phyloP scores from a whole-genome alignment of 1,284 basidiomycete species.

The Xerocomus nothofagi region DNA sequence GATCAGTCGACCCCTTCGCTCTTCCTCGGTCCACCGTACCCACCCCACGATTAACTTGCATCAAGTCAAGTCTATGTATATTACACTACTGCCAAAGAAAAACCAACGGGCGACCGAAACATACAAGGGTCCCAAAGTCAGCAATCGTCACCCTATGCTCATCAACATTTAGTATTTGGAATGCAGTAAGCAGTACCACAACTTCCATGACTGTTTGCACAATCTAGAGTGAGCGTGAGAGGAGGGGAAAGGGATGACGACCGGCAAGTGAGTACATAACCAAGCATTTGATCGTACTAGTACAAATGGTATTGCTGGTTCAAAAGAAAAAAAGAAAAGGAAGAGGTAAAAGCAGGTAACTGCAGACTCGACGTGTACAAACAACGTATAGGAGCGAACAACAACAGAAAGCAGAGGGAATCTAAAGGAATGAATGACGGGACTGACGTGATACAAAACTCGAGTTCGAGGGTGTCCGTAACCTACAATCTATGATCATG shows the following conservation, averaged over 20 bases:
- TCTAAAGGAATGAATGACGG: constrained; percentile 20
- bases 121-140: not conserved
- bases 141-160: not conserved
- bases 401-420: constrained; percentile 15
- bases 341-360: not conserved
- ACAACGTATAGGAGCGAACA: constrained; percentile 11
- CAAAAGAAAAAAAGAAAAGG: not conserved
- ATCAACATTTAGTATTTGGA: not conserved
- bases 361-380: constrained; percentile 4
- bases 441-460: constrained; percentile 17
- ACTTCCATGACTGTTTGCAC: not conserved
- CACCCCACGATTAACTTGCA: too few relatives aligned
- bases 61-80: not conserved
- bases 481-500: not conserved
- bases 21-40: too few relatives aligned
- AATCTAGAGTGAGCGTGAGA: not conserved
- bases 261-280: constrained; percentile 22
- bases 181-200: not conserved
- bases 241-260: not conserved
- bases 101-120: not conserved
- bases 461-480: not conserved
- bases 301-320: constrained; percentile 27
- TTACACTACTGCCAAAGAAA: not conserved
- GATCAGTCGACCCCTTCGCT: too few relatives aligned
- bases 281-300: constrained; percentile 22